These are phyloP conservation scores for Nitzschia palea DNA, from an alignment of 108 stramenopile genomes.

Conservation along the genomic window DNA sequence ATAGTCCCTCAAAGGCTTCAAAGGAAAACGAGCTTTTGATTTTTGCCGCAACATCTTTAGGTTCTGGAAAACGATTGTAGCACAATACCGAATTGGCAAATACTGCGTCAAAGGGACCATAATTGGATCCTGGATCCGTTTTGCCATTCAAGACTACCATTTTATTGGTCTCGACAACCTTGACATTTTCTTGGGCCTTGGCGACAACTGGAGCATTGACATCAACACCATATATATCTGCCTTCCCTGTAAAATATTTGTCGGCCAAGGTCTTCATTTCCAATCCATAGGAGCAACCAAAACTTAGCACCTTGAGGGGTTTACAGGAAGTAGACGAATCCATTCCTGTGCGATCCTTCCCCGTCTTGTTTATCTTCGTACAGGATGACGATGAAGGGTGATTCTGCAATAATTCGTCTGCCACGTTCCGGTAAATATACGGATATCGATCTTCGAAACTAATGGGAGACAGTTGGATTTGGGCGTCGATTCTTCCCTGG, in stretches of 20 bases:
- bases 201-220: neutral
- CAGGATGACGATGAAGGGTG: neutral
- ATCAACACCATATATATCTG: neutral
- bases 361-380: neutral
- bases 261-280: slow-evolving; percentile 1
- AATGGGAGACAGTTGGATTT: neutral
- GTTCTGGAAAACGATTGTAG: neutral
- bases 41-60: neutral
- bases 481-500: neutral
- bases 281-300: slow-evolving; percentile 1
- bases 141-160: slow-evolving; percentile 1
- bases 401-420: neutral
- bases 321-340: no score
- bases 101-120: slow-evolving; percentile 4
- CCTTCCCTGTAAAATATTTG: neutral
- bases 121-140: no score
- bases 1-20: neutral
- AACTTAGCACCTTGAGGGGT: neutral
- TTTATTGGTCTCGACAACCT: neutral
- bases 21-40: neutral
- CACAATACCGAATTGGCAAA: slow-evolving; percentile 11
- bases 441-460: neutral
- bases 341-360: no score
- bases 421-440: neutral
- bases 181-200: neutral